Percentiles rank a stretch among this genome's conserved stretches.
phyloP scores from a whole-genome alignment of 176 grass and related monocot species.

The Eleusine indica region DNA sequence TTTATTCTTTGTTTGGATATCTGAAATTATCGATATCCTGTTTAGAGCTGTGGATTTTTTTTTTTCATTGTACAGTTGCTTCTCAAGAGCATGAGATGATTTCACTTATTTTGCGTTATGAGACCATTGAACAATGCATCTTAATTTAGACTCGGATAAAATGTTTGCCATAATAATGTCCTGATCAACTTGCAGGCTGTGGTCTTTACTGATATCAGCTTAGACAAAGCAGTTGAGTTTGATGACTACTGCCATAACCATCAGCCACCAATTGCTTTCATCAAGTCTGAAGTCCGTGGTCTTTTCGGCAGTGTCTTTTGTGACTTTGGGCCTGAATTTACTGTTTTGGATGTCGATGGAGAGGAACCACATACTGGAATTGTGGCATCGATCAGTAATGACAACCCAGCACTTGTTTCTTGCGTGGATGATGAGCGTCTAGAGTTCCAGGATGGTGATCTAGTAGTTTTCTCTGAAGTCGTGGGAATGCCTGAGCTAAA shows the following conservation, averaged over 20 bases:
- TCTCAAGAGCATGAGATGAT: slow-evolving; percentile 4
- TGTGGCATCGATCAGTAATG: slow-evolving; percentile 85
- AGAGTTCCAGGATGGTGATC: slow-evolving; percentile 90
- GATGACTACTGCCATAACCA: slow-evolving; percentile 87
- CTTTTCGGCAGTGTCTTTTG: slow-evolving; percentile 89
- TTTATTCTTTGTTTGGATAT: not conserved
- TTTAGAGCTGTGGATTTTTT: not conserved
- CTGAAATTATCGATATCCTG: slow-evolving; percentile 14
- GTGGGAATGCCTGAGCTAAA: slow-evolving; percentile 87
- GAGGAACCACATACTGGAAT: slow-evolving; percentile 94
- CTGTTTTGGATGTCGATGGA: slow-evolving; percentile 90
- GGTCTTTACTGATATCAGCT: slow-evolving; percentile 84
- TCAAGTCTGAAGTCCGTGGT: slow-evolving; percentile 80
- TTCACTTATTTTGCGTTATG: not conserved
- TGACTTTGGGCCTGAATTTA: slow-evolving; percentile 87
- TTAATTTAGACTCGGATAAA: slow-evolving; percentile 16
- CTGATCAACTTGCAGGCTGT: slow-evolving; percentile 53
- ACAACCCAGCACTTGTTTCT: slow-evolving; percentile 77
- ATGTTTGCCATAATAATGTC: slow-evolving; percentile 11
- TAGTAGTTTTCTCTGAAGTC: slow-evolving; percentile 88
- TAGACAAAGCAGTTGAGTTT: slow-evolving; percentile 79
- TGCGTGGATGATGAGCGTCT: slow-evolving; percentile 95
- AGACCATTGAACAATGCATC: not conserved
- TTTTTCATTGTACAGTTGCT: slow-evolving; percentile 19
- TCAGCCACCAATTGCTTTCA: slow-evolving; percentile 87